Evolutionary conservation across 2,329 filamentous ascomycete genomes (phyloP).

Genomic region (Gaeumannomyces tritici): DNA sequence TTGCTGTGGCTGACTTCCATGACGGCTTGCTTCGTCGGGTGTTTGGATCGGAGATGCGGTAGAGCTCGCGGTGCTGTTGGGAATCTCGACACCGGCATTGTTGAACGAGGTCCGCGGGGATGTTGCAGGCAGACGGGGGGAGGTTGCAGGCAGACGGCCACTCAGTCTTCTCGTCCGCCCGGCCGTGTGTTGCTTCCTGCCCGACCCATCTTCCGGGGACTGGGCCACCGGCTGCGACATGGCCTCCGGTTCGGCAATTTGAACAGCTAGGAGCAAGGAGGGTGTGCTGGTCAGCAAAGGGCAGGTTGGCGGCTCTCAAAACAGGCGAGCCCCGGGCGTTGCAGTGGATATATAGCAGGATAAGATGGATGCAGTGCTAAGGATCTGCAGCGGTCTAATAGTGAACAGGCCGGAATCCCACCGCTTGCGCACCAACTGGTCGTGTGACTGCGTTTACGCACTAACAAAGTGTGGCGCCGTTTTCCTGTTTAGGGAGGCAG

Average conservation of each 20-base stretch:
- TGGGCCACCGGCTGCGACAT: slow-evolving; percentile 6
- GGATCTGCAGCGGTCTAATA: background rate
- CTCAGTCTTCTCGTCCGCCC: slow-evolving; percentile 32
- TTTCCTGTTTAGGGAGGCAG: background rate
- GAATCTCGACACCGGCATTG: slow-evolving; percentile 20
- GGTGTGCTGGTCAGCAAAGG: background rate
- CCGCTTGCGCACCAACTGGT: background rate
- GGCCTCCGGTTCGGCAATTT: slow-evolving; percentile 44
- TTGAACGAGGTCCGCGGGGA: slow-evolving; percentile 37
- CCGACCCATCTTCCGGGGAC: slow-evolving; percentile 23
- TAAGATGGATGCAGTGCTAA: background rate
- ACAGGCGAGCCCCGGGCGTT: background rate
- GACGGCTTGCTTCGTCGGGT: slow-evolving; percentile 14
- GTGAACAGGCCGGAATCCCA: background rate
- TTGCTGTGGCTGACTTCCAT: slow-evolving; percentile 6
- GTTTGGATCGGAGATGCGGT: slow-evolving; percentile 15
- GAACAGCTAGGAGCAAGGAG: slow-evolving; percentile 33
- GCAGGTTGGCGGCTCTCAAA: background rate
- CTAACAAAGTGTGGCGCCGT: background rate
- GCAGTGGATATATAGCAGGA: background rate
- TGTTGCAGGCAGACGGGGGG: slow-evolving; percentile 30
- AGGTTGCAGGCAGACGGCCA: slow-evolving; percentile 27
- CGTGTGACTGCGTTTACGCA: background rate
- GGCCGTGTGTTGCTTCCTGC: slow-evolving; percentile 34
- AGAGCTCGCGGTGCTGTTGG: slow-evolving; percentile 16